Evolutionary conservation across 345 rosid species (phyloP), one percentile per base, ranked within the genome.

Genomic region (Durio zibethinus): DNA sequence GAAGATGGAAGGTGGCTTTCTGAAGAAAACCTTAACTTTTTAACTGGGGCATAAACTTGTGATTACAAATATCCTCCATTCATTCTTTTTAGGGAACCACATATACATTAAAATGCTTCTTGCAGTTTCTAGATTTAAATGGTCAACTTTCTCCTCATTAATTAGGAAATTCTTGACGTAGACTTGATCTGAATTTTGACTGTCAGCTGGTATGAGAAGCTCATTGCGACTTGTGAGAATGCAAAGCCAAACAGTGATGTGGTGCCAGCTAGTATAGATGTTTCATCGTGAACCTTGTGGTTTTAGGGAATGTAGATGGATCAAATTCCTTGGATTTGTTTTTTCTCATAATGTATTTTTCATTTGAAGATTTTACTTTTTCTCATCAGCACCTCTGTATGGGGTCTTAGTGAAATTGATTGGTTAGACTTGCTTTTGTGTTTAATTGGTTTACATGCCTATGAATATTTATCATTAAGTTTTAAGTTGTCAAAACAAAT

Each of bases 1-100:
- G 86, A 90, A 70, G 93, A 91, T 86, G 88, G 83, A 86, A 89
- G 93, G 98, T 92, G 89, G 25, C 20, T 63, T 81, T 74, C 78
- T 67, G 62, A 73, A 69, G 66, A 66, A 79, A 68, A 25, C 42
- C 68, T 57, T 73, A 23, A 43, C 66, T 42, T 65, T 52, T 66
- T 40, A 36, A 36, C 12, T 15, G 63, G 25, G 23, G 3, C 16
- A 65, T 61, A 52, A 59, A 73, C 72, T 69, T 20, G 18, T 8
- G 42, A 43, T 33, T 48, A 10, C 35, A 12, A 48, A 47, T 50
- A 35, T 68, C 65, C 23, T 76, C 23, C 64, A n/a, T 60, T 61
- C 9, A 20, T 64, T 48, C 23, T 80, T 74, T 35, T n/a, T 60
- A 14, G 67, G 23, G 35, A 64, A 23, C 54, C 35, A 6, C 12